Evolutionary conservation across 345 rosid species (phyloP).

Genomic region (Chamaenerion angustifolium): DNA sequence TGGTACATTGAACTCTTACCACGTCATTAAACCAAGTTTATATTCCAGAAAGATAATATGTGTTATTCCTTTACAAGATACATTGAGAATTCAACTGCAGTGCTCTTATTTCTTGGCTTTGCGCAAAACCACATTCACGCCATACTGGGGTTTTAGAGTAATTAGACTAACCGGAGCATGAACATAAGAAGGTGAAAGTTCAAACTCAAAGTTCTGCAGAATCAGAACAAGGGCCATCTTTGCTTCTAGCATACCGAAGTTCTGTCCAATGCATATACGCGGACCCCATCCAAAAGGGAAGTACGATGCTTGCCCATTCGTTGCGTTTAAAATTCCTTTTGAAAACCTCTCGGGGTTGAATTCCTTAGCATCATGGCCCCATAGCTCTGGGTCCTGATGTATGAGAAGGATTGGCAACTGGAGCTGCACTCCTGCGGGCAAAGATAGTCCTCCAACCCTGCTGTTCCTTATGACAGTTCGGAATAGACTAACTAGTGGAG

Average conservation of each 20-base stretch:
- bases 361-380: conserved; percentile 11
- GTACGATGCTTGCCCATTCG: conserved; percentile 2
- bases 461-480: too few species aligned
- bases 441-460: too few species aligned
- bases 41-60: too few species aligned
- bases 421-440: conserved; percentile 2
- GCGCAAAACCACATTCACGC: too few species aligned
- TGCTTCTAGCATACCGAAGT: conserved; percentile 6
- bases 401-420: conserved; percentile 6
- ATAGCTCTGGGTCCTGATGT: conserved; percentile 4
- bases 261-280: conserved; percentile 9
- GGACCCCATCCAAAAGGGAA: conserved; percentile 12
- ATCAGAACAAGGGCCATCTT: conserved; percentile 8
- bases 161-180: too few species aligned
- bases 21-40: too few species aligned
- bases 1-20: too few species aligned
- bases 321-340: conserved; percentile 5
- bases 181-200: conserved; percentile 3
- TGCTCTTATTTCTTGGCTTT: too few species aligned
- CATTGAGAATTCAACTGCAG: too few species aligned
- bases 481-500: too few species aligned
- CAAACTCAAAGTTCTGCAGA: conserved; percentile 5
- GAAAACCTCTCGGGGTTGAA: conserved; percentile 12
- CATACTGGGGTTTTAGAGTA: too few species aligned
- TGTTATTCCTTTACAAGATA: too few species aligned